Base-by-base conservation (phyloP, 768 basidiomycete species). In the Phylloporus arenicola region DNA sequence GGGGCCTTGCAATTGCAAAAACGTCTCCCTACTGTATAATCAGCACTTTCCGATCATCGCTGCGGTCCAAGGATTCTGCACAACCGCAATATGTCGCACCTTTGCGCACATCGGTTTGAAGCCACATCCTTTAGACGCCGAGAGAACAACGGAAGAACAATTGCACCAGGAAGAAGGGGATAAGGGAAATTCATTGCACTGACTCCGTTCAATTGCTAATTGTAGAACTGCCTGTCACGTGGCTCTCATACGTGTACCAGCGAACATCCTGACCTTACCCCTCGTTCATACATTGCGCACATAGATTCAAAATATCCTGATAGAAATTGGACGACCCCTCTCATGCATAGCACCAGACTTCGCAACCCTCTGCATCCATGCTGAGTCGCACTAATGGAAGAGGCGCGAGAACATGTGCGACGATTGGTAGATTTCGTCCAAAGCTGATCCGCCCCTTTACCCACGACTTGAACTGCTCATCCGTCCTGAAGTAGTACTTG, bases 351-450 rank as follows among this genome's bases (percentile, higher is more conserved):
- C 62, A 61, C 60, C 58, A 60, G 31, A 62, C 43, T 43, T 62
- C 61, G 46, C 60, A 62, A 6, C 47, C 45, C 2, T 57, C 61
- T 6, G 47, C 27, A 40, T 50, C 56, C 19, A 61, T 47, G n/a
- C 39, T 52, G 25, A 64, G 24, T 37, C 17, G 52, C 20, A 63
- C 41, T 29, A 64, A 48, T n/a, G 61, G 56, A 16, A 51, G 38
- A 10, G 51, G 41, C 12, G 41, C 33, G 14, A 53, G 51, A 40
- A 56, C 48, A 27, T 71, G 70, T 29, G 67, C 70, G 20, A 67
- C 67, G 41, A 73, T 47, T 3, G 69, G 71, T 24, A 64, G 51
- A 50, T 72, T 73, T 29, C 68, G 60, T 20, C 69, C 70, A 41
- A 60, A 65, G 51, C 64, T 61, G 12, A 71, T 52, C 11, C 70